A percentile compares a stretch with the other conserved stretches of the same genome.
These are phyloP conservation scores for Fusarium hainanense DNA, from an alignment of 2,329 filamentous ascomycete species.

Conservation along the genomic window DNA sequence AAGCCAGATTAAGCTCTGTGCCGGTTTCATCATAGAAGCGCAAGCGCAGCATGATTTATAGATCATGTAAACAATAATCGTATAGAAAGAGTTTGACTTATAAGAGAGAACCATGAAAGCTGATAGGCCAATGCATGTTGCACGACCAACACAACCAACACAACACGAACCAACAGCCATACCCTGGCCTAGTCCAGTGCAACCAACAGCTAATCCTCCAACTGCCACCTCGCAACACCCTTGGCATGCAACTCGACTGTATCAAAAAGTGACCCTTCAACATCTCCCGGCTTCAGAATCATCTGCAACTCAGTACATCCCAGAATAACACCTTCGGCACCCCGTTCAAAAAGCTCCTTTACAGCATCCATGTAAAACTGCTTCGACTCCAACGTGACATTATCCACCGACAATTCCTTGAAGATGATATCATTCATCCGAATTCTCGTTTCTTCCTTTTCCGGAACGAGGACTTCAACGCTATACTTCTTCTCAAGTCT, in stretches of 20 bases:
- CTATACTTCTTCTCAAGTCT: conserved; percentile 1
- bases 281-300: background rate
- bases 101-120: background rate
- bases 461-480: background rate
- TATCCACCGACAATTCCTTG: background rate
- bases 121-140: background rate
- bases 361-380: conserved; percentile 5
- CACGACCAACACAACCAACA: background rate
- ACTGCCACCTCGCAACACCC: background rate
- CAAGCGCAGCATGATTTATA: background rate
- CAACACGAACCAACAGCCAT: background rate
- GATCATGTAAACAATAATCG: background rate
- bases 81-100: background rate
- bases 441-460: background rate
- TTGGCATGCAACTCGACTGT: background rate
- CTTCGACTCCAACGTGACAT: background rate
- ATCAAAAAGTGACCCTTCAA: background rate
- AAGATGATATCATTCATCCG: conserved; percentile 13
- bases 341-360: background rate
- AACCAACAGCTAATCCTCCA: background rate
- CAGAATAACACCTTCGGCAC: conserved; percentile 2
- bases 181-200: background rate
- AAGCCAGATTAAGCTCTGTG: background rate
- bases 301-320: conserved; percentile 10
- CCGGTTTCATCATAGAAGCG: background rate